phyloP scores from a whole-genome alignment of 1,139 yeast species.

The Nakaseomyces sp. region DNA sequence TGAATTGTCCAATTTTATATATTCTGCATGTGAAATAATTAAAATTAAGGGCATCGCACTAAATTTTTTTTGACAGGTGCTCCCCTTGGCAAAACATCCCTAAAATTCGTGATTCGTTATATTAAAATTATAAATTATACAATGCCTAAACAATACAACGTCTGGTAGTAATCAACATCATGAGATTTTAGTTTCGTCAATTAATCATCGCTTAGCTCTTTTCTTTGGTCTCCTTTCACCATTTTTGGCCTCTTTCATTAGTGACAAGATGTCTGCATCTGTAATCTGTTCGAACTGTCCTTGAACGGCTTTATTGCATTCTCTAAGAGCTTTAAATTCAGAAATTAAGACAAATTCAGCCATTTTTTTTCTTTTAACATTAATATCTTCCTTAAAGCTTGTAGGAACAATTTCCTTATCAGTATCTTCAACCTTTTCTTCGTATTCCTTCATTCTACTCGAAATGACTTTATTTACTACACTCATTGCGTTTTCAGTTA shows the following conservation, averaged over 20 bases:
- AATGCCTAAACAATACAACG: background rate
- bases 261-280: background rate
- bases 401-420: conserved; percentile 29
- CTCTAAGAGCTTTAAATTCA: conserved; percentile 27
- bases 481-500: conserved; percentile 22
- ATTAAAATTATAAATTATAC: background rate
- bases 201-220: background rate
- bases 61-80: too few species aligned
- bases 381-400: conserved; percentile 6
- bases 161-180: background rate
- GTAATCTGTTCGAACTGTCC: background rate
- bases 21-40: too few species aligned
- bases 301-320: conserved; percentile 28
- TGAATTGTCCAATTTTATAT: background rate
- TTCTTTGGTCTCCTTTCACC: conserved; percentile 1
- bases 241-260: background rate
- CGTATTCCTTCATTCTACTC: conserved; percentile 24
- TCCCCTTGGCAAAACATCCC: too few species aligned
- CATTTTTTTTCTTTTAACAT: conserved; percentile 1
- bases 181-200: background rate
- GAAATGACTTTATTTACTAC: conserved; percentile 25
- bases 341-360: background rate
- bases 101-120: background rate
- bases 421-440: conserved; percentile 8
- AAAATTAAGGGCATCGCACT: background rate